These are phyloP conservation scores for Cladophialophora yegresii DNA, from an alignment of 2,329 filamentous ascomycete species.

Conservation along the genomic window DNA sequence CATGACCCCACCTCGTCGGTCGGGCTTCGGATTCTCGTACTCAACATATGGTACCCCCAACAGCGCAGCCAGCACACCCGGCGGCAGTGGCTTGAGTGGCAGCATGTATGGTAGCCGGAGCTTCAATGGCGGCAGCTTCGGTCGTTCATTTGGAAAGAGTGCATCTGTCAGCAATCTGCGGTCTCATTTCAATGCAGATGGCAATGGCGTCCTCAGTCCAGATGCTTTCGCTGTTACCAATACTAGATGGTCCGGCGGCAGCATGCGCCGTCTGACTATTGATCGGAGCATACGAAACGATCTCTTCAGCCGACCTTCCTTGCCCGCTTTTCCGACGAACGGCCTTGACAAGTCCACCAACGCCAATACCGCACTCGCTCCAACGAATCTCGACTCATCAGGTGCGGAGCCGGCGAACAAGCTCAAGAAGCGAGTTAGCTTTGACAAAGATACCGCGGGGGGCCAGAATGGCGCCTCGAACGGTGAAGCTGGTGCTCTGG, in stretches of 20 bases:
- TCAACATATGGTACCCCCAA: conserved; percentile 86
- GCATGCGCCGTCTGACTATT: conserved; percentile 88
- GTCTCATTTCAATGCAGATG: conserved; percentile 70
- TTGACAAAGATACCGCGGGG: conserved; percentile 67
- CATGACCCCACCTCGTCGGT: conserved; percentile 77
- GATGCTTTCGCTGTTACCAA: conserved; percentile 76
- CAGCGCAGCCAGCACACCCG: conserved; percentile 68
- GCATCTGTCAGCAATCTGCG: conserved; percentile 84
- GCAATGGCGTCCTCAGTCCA: conserved; percentile 79
- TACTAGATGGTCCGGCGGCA: conserved; percentile 65
- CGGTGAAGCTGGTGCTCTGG: conserved; percentile 27
- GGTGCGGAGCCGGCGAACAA: conserved; percentile 40
- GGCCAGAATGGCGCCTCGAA: conserved; percentile 44
- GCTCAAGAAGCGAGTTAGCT: conserved; percentile 85
- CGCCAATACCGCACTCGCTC: conserved; percentile 29
- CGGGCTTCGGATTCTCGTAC: conserved; percentile 87
- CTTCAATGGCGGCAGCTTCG: conserved; percentile 60
- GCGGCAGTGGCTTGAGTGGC: conserved; percentile 46
- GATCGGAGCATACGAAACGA: conserved; percentile 78
- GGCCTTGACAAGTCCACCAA: conserved; percentile 35
- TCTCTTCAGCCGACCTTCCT: conserved; percentile 53
- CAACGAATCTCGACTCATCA: conserved; percentile 47
- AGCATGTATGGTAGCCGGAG: conserved; percentile 42
- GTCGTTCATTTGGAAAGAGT: conserved; percentile 78
- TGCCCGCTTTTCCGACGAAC: conserved; percentile 42